Evolutionary conservation across 352 stramenopile species (phyloP).

Genomic region (Elongisporangium senticosum): DNA sequence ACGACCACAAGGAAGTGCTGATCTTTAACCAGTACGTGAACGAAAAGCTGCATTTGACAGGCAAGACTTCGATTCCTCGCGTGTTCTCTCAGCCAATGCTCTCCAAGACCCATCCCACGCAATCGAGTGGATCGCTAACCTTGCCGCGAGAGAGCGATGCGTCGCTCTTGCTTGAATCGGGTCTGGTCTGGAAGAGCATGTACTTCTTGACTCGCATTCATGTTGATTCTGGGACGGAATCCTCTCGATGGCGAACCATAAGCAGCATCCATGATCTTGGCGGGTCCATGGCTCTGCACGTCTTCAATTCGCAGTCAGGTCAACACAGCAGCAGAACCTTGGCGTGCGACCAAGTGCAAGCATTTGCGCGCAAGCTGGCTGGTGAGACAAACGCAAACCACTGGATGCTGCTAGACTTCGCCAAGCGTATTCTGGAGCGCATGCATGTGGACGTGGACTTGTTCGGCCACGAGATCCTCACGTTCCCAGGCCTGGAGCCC

Average conservation of each 20-base stretch:
- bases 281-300: slow-evolving; percentile 22
- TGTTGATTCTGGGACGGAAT: slow-evolving; percentile 8
- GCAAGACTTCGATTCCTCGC: slow-evolving; percentile 2
- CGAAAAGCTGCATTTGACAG: slow-evolving; percentile 8
- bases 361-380: slow-evolving; percentile 16
- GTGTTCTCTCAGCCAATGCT: slow-evolving; percentile 16
- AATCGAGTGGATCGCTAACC: slow-evolving; percentile 12
- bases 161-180: slow-evolving; percentile 36
- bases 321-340: slow-evolving; percentile 10
- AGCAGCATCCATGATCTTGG: slow-evolving; percentile 15
- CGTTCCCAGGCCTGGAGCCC: slow-evolving; percentile 39
- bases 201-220: slow-evolving; percentile 42
- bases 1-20: slow-evolving; percentile 17
- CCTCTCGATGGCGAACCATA: slow-evolving; percentile 5
- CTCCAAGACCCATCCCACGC: slow-evolving; percentile 13
- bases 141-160: slow-evolving; percentile 4
- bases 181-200: slow-evolving; percentile 44
- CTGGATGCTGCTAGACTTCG: slow-evolving; percentile 19
- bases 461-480: slow-evolving; percentile 45
- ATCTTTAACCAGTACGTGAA: slow-evolving; percentile 39
- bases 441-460: slow-evolving; percentile 54
- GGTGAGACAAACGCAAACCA: slow-evolving; percentile 7
- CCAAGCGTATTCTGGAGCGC: slow-evolving; percentile 24
- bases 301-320: slow-evolving; percentile 41
- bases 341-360: slow-evolving; percentile 13